phyloP scores from a whole-genome alignment of 176 grass and related monocot species.

The Zoysia japonica region DNA sequence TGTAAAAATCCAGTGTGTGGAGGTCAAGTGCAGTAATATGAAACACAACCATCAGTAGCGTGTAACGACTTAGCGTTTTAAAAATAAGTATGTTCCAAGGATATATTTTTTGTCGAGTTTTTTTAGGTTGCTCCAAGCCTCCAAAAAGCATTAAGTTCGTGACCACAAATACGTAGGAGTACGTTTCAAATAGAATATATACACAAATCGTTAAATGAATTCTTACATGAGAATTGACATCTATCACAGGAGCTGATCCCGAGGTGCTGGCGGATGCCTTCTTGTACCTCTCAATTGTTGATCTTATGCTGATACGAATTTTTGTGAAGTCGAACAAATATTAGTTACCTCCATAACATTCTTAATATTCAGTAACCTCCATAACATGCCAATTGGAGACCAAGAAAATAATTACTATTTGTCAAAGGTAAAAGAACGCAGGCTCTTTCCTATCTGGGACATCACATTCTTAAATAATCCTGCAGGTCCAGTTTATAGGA shows the following conservation, averaged over 20 bases:
- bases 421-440: neutral
- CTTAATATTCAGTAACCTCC: neutral
- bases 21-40: neutral
- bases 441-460: neutral
- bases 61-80: too few species aligned
- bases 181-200: neutral
- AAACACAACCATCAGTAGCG: neutral
- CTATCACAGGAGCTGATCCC: conserved; percentile 58
- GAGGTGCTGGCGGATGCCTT: conserved; percentile 70
- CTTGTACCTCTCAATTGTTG: conserved; percentile 89
- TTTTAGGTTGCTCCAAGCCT: too few species aligned
- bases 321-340: neutral
- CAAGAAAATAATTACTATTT: too few species aligned
- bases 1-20: conserved; percentile 28
- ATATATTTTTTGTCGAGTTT: too few species aligned
- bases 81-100: too few species aligned
- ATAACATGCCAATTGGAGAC: neutral
- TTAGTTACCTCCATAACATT: neutral
- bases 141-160: too few species aligned
- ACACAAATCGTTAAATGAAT: neutral
- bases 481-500: neutral
- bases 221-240: conserved; percentile 71
- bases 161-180: neutral
- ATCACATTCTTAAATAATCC: neutral
- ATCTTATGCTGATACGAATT: conserved; percentile 54